These are phyloP conservation scores for Austroboletus niveus DNA, from an alignment of 1,284 basidiomycete species.

Conservation along the genomic window DNA sequence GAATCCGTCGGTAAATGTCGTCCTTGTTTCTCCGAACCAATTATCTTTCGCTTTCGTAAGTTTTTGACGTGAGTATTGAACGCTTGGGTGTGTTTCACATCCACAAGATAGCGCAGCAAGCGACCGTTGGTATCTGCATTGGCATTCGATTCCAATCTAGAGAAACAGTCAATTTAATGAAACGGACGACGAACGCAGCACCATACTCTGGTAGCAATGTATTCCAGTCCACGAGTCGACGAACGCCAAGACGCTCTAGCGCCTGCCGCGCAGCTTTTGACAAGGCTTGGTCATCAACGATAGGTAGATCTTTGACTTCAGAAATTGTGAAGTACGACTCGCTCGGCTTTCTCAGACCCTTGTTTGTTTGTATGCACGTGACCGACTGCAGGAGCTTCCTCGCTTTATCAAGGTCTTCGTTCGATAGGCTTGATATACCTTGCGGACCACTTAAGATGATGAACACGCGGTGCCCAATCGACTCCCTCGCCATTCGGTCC, in stretches of 20 bases:
- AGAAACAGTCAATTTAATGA: background rate
- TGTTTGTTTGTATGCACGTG: background rate
- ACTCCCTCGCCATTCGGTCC: background rate
- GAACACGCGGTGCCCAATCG: background rate
- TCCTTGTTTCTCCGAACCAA: constrained; percentile 11
- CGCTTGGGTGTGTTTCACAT: background rate
- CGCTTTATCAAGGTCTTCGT: background rate
- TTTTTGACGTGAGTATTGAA: background rate
- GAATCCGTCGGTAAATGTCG: constrained; percentile 8
- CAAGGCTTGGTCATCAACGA: background rate
- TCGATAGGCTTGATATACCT: background rate
- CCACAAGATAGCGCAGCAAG: constrained; percentile 5
- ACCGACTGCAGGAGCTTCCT: background rate
- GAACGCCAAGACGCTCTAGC: constrained; percentile 6
- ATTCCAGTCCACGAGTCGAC: constrained; percentile 7
- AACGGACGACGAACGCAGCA: background rate
- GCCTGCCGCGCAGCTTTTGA: background rate
- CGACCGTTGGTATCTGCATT: constrained; percentile 14
- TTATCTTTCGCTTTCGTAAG: constrained; percentile 7
- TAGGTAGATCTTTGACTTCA: background rate
- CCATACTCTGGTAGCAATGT: background rate
- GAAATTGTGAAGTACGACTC: background rate
- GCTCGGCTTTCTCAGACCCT: background rate
- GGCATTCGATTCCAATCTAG: constrained; percentile 14
- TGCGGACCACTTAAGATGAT: background rate